Base-by-base conservation (phyloP, 2,329 filamentous ascomycete species). In the Xylariaceae sp. region DNA sequence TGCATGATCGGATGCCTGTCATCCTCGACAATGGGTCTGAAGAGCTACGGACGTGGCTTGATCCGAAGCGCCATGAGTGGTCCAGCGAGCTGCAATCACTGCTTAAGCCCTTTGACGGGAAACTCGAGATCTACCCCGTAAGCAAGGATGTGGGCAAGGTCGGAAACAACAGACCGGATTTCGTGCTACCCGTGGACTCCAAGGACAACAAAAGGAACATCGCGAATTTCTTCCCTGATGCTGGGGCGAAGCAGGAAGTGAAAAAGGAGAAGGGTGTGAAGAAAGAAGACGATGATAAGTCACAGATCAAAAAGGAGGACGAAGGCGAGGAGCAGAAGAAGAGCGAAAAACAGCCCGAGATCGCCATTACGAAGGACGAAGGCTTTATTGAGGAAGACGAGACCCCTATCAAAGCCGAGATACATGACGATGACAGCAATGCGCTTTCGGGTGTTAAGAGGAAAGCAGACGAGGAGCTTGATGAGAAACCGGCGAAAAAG, bases 1-100 rank as follows among this genome's bases (percentile, higher is more conserved):
- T 99, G 15, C 94, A 99, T 65, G 87, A 95, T 62, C 85, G 94
- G 14, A 99, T 99, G 94, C 94, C 94, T 0, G 92, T 96, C 6
- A 88, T 97, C 30, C 68, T 99, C 1, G 85, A 96, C 6, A 83
- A 87, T 5, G 83, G 83, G 4, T 89, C 86, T 1, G 78, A 87
- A 1, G 79, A 75, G 11, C 75, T 96, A 62, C 78, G 73, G 47
- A 82, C 67, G 5, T 96, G 90, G 90, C 75, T 97, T 15, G 87
- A 96, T 64, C 90, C 90, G 0, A 71, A 66, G 2, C 78, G 80
- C 15, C 73, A 76, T 18, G 82, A 84, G 51, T 97, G 94, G 92
- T 85, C 81, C 2, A 77, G 75, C 45, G 87, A 94, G 48, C 73
- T 97, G 27, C 90, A 96, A 65, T 75, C 75, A 1, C 71, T 95